phyloP scores from a whole-genome alignment of 352 stramenopile genomes.

The Pythium biforme region DNA sequence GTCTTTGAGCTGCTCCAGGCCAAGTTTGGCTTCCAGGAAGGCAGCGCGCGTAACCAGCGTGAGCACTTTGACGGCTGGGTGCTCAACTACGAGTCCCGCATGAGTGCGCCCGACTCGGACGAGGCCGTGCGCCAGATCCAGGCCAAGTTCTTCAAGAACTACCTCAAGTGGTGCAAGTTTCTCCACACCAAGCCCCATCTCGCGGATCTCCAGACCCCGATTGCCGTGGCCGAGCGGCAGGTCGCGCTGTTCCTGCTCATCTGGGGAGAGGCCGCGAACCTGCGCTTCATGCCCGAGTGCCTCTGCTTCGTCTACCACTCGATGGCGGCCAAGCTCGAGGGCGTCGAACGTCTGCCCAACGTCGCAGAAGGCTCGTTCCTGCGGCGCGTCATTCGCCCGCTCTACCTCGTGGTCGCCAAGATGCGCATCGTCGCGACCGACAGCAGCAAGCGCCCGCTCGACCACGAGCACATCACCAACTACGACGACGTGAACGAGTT shows the following conservation, averaged over 20 bases:
- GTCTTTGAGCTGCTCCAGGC: conserved; percentile 81
- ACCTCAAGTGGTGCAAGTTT: conserved; percentile 94
- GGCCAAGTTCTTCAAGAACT: conserved; percentile 93
- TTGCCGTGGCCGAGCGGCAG: conserved; percentile 47
- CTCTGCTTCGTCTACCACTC: conserved; percentile 88
- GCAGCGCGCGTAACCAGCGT: conserved; percentile 81
- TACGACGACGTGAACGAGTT: conserved; percentile 92
- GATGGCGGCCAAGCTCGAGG: conserved; percentile 69
- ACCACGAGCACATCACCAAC: conserved; percentile 89
- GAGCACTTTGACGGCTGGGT: conserved; percentile 86
- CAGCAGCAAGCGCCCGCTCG: conserved; percentile 29
- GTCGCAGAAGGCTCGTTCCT: conserved; percentile 73
- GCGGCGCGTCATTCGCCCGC: conserved; percentile 62
- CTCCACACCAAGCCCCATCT: conserved; percentile 88
- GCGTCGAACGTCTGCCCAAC: conserved; percentile 52
- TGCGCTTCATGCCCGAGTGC: conserved; percentile 89
- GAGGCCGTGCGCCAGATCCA: conserved; percentile 83
- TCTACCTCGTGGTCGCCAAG: conserved; percentile 79
- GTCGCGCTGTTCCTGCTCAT: conserved; percentile 83
- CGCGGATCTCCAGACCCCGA: conserved; percentile 33
- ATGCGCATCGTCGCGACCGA: conserved; percentile 47
- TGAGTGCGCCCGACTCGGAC: conserved; percentile 44
- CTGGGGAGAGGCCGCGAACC: conserved; percentile 81
- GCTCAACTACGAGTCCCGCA: conserved; percentile 80
- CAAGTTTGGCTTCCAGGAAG: conserved; percentile 88